phyloP scores from a whole-genome alignment of 2,329 filamentous ascomycete genomes.

The Neoscytalidium dimidiatum region DNA sequence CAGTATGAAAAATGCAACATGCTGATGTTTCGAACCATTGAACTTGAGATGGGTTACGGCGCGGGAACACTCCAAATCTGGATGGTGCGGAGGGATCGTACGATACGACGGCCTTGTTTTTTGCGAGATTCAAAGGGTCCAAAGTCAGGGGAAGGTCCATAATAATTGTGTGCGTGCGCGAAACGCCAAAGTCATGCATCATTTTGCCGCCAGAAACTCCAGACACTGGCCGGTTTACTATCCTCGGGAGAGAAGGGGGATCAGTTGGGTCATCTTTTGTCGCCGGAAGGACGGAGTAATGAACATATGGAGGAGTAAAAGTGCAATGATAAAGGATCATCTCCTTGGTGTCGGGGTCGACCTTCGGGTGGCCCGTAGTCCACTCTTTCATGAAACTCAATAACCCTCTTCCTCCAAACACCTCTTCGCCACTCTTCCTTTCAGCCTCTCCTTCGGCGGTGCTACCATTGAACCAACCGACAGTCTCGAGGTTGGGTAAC shows the following conservation, averaged over 20 bases:
- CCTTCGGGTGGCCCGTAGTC: slow-evolving; percentile 69
- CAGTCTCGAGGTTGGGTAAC: slow-evolving; percentile 64
- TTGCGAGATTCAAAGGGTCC: slow-evolving; percentile 62
- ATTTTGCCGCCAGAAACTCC: slow-evolving; percentile 67
- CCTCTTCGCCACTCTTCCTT: slow-evolving; percentile 25
- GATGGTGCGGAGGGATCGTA: slow-evolving; percentile 61
- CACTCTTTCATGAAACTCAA: slow-evolving; percentile 68
- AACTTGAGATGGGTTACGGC: slow-evolving; percentile 58
- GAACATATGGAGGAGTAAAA: slow-evolving; percentile 65
- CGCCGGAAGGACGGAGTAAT: slow-evolving; percentile 62
- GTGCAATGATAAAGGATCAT: slow-evolving; percentile 68
- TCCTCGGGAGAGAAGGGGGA: slow-evolving; percentile 21
- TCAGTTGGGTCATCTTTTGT: neutral
- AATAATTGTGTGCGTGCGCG: slow-evolving; percentile 63
- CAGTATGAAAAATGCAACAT: slow-evolving; percentile 72
- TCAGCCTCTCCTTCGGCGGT: slow-evolving; percentile 55
- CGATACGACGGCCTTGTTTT: slow-evolving; percentile 57
- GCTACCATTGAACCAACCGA: slow-evolving; percentile 69
- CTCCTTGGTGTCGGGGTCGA: slow-evolving; percentile 66
- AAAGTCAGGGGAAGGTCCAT: slow-evolving; percentile 69
- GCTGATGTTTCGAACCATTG: slow-evolving; percentile 69
- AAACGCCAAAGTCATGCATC: slow-evolving; percentile 77
- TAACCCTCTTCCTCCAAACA: slow-evolving; percentile 58
- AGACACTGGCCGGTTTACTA: slow-evolving; percentile 59
- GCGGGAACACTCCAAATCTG: slow-evolving; percentile 69